Percentiles rank a stretch among this genome's conserved stretches.
Evolutionary conservation across 1,284 basidiomycete genomes (phyloP).

Genomic region (Boletus austroedulis): DNA sequence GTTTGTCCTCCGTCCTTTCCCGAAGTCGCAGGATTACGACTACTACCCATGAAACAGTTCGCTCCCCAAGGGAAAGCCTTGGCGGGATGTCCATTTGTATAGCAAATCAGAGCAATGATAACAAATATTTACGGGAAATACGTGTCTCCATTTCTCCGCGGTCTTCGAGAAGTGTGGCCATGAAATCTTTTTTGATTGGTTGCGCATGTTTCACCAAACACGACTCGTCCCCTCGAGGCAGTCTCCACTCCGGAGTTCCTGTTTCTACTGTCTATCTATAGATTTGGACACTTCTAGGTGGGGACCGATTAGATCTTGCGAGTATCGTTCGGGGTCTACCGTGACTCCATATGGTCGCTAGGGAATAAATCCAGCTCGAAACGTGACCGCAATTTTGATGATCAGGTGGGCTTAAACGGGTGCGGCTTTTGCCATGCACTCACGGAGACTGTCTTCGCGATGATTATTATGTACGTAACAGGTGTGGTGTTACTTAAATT

Average conservation of each 20-base stretch:
- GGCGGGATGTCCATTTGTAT: conserved; percentile 46
- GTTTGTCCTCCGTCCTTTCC: conserved; percentile 35
- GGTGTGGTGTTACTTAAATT: conserved; percentile 10
- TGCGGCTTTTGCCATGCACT: conserved; percentile 16
- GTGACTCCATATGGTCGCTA: conserved; percentile 18
- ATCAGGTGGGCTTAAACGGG: conserved; percentile 20
- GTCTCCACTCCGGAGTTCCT: conserved; percentile 29
- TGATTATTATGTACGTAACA: conserved; percentile 27
- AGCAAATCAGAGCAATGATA: conserved; percentile 15
- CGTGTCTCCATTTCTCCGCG: conserved; percentile 24
- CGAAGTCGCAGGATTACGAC: conserved; percentile 8
- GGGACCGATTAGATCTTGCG: conserved; percentile 19
- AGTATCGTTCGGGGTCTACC: conserved; percentile 20
- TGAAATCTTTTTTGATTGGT: conserved; percentile 17
- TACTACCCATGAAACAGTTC: conserved; percentile 34
- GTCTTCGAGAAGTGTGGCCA: conserved; percentile 9
- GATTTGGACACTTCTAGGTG: conserved; percentile 16
- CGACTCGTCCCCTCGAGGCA: conserved; percentile 25
- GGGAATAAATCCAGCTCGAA: conserved; percentile 13
- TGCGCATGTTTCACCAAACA: conserved; percentile 26
- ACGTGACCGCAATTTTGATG: conserved; percentile 10
- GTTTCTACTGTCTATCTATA: conserved; percentile 36
- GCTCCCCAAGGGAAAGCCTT: conserved; percentile 49
- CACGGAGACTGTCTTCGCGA: conserved; percentile 20
- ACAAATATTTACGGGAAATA: conserved; percentile 5